Percentiles rank a stretch among this genome's conserved stretches.
Evolutionary conservation across 2,329 filamentous ascomycete genomes (phyloP).

Genomic region (Clarireedia homoeocarpa): DNA sequence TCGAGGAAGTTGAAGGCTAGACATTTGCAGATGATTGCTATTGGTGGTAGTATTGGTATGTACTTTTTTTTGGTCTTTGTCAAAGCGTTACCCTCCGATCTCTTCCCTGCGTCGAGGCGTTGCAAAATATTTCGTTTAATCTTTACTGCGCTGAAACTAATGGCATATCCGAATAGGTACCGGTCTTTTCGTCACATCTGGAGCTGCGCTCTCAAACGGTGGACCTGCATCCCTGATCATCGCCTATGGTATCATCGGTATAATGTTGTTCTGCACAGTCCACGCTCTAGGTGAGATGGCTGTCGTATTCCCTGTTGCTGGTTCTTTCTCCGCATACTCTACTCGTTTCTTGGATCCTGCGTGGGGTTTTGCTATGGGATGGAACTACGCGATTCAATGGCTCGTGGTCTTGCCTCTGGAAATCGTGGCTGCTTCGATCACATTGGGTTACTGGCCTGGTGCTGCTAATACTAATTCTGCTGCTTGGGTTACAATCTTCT

Average conservation of each 20-base stretch:
- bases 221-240: slow-evolving; percentile 29
- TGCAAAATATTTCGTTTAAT: too few species aligned
- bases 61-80: background rate
- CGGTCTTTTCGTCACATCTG: slow-evolving; percentile 21
- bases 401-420: slow-evolving; percentile 74
- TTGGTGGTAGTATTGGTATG: slow-evolving; percentile 22
- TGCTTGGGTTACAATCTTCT: slow-evolving; percentile 77
- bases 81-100: background rate
- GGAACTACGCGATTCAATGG: slow-evolving; percentile 83
- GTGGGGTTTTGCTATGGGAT: slow-evolving; percentile 92
- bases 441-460: slow-evolving; percentile 66
- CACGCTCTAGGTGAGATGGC: slow-evolving; percentile 88
- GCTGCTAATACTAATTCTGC: slow-evolving; percentile 38
- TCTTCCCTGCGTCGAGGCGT: too few species aligned
- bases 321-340: slow-evolving; percentile 88
- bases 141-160: too few species aligned
- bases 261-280: slow-evolving; percentile 55
- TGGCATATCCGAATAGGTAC: slow-evolving; percentile 53
- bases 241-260: slow-evolving; percentile 39
- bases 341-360: slow-evolving; percentile 87
- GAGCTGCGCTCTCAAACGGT: slow-evolving; percentile 30
- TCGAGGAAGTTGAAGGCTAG: slow-evolving; percentile 47
- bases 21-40: slow-evolving; percentile 54
- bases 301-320: slow-evolving; percentile 83
- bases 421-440: slow-evolving; percentile 78